Base-by-base conservation (phyloP, 306 rosid genomes). In the Lathyrus oleraceus region DNA sequence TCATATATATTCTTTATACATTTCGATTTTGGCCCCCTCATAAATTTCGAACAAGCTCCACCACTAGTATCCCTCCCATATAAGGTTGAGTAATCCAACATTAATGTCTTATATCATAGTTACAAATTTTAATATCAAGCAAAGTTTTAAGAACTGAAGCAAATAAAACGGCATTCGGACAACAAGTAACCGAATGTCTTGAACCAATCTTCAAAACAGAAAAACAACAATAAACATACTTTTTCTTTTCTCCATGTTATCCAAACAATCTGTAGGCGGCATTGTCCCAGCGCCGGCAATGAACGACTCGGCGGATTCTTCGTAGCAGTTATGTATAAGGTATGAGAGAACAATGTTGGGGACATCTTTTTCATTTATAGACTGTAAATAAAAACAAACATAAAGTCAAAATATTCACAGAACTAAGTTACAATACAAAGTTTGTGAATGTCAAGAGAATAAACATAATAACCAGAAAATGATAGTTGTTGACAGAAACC, bases 201-300 rank as follows among this genome's bases (percentile, higher is more conserved):
- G n/a, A 63, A 56, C 47, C 44, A 63, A 42, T 54, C 44, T 52
- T 59, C 39, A n/a, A 35, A 54, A 42, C 63, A 21, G 57, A 48
- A 27, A 47, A 47, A 59, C 21, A 40, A 42, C 9, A 67, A 38
- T 9, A 10, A 68, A 81, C 91, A 49, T 80, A 87, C 98, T 75
- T 83, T 89, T 92, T 78, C 96, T 84, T 87, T 85, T 89, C 73
- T 89, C 96, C 91, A 87, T 86, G 85, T 85, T 87, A 69, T 85
- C 92, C 25, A 86, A 44, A 78, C 72, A 80, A 70, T 85, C 85
- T 15, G 80, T 59, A 5, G 87, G 88, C 76, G 81, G 87, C 79
- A 84, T 87, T 84, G 69, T 81, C 82, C 91, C 95, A n/a, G 96
- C 78, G 70, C 86, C 79, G 40, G 81, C 69, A 71, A 86, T 83